Percentiles rank a stretch among this genome's conserved stretches.
Conservation (phyloP, 306 rosid genomes). For the Glycine tomentella region DNA sequence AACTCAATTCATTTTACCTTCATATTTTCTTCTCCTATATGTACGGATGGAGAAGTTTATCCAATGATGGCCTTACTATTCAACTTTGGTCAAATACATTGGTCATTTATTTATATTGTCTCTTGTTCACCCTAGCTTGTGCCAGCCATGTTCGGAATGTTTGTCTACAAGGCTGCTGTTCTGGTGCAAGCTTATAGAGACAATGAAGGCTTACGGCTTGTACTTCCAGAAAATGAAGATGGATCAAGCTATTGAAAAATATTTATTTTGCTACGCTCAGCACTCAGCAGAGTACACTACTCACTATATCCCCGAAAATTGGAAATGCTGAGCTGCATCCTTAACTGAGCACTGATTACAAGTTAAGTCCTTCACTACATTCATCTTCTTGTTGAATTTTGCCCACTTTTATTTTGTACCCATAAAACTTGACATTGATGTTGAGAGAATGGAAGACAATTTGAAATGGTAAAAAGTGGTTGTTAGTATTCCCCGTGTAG, state of each 20-base stretch:
- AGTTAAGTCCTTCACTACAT: background rate
- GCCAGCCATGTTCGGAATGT: conserved; percentile 96
- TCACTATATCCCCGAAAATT: background rate
- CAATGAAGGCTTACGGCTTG: conserved; percentile 71
- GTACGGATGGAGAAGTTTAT: background rate
- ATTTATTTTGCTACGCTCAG: conserved; percentile 27
- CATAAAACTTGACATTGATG: background rate
- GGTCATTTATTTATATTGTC: conserved; percentile 17
- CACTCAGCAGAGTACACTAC: conserved; percentile 17
- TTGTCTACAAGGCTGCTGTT: conserved; percentile 90
- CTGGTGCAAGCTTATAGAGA: conserved; percentile 94
- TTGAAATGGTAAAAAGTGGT: conserved; percentile 11
- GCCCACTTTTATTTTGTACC: background rate
- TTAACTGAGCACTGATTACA: conserved; percentile 17
- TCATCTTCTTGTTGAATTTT: conserved; percentile 2
- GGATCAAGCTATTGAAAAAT: conserved; percentile 43
- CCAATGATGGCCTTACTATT: background rate
- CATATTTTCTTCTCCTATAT: too few species aligned
- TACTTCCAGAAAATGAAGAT: conserved; percentile 69
- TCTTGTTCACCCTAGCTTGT: conserved; percentile 65
- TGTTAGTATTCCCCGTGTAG: background rate
- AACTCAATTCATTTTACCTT: background rate
- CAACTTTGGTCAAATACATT: background rate
- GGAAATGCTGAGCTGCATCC: conserved; percentile 24
- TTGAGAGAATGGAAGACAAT: conserved; percentile 31